Evolutionary conservation across 225 moss, liverwort and hornwort genomes (phyloP).

Genomic region (Pseudoscleropodium purum): DNA sequence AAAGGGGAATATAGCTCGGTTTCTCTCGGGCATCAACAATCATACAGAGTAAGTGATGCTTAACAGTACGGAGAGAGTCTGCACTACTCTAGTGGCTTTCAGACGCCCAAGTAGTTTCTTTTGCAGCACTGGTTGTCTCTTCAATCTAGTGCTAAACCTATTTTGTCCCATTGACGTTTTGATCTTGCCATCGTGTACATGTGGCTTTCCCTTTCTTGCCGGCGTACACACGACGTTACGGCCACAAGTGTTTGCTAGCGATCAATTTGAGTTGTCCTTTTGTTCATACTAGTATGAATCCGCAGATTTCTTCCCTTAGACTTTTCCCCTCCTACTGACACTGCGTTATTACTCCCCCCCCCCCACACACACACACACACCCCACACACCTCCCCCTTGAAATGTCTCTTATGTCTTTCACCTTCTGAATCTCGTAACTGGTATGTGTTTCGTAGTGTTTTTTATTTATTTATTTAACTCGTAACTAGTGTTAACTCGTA

Average conservation of each 20-base stretch:
- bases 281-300: neutral
- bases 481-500: neutral
- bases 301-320: neutral
- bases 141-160: neutral
- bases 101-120: neutral
- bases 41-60: constrained; percentile 57
- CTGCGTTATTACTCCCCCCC: neutral
- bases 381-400: too few relatives aligned
- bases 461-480: neutral
- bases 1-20: constrained; percentile 78
- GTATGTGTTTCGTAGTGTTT: neutral
- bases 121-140: neutral
- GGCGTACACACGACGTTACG: neutral
- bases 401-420: neutral
- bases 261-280: neutral
- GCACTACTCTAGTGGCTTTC: neutral
- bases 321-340: neutral
- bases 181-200: neutral
- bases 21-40: constrained; percentile 94
- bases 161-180: neutral
- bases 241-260: neutral
- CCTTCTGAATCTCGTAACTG: neutral
- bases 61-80: neutral
- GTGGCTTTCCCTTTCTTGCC: neutral
- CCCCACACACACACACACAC: too few relatives aligned